phyloP scores from a whole-genome alignment of 805 yeast species.

The Blastobotrys terrestris region DNA sequence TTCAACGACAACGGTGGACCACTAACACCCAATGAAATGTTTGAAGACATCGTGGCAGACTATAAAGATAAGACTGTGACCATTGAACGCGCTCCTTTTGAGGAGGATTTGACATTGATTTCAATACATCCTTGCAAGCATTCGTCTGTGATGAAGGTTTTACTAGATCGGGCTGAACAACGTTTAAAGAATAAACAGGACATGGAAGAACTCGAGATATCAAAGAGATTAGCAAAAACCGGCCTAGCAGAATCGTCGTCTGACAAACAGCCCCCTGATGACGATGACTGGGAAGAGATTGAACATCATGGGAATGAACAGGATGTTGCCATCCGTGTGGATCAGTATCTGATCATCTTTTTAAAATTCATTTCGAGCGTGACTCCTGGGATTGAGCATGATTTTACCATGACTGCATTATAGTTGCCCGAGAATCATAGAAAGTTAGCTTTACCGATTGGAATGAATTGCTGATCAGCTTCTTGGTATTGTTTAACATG shows the following conservation, averaged over 20 bases:
- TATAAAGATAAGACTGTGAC: slow-evolving; percentile 95
- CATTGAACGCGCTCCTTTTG: slow-evolving; percentile 85
- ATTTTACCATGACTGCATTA: slow-evolving; percentile 89
- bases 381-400: slow-evolving; percentile 96
- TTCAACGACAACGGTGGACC: slow-evolving; percentile 81
- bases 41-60: slow-evolving; percentile 87
- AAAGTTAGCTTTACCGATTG: not conserved
- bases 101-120: slow-evolving; percentile 63
- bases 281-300: slow-evolving; percentile 56
- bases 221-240: slow-evolving; percentile 39
- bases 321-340: slow-evolving; percentile 62
- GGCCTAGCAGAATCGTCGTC: slow-evolving; percentile 30
- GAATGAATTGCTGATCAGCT: not conserved
- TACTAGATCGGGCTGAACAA: slow-evolving; percentile 64
- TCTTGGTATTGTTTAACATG: slow-evolving; percentile 20
- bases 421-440: not conserved
- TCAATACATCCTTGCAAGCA: slow-evolving; percentile 97
- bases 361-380: slow-evolving; percentile 94
- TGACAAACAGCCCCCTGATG: slow-evolving; percentile 11
- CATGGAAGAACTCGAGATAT: slow-evolving; percentile 15
- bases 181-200: slow-evolving; percentile 25
- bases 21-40: slow-evolving; percentile 81
- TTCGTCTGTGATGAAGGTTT: slow-evolving; percentile 86
- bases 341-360: slow-evolving; percentile 84
- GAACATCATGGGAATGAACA: slow-evolving; percentile 30